phyloP scores from a whole-genome alignment of 31 red algal genomes.

The Endocladia muricata region DNA sequence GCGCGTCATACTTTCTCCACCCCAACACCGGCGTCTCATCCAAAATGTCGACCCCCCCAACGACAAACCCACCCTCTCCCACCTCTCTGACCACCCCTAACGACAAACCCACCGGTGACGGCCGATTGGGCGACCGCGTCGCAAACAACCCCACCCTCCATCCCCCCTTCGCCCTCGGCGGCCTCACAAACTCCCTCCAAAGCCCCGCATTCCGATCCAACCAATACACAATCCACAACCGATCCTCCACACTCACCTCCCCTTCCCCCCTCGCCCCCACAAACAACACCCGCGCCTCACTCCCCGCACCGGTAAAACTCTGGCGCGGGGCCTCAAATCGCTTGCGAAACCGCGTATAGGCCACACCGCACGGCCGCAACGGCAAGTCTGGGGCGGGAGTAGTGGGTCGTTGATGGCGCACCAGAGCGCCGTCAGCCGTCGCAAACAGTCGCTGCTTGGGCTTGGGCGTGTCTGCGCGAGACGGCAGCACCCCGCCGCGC shows the following conservation, averaged over 20 bases:
- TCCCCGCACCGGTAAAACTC: slow-evolving; percentile 46
- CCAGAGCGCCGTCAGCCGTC: slow-evolving; percentile 1
- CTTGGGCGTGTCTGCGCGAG: neutral
- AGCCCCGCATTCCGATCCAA: slow-evolving; percentile 61
- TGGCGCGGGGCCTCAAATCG: slow-evolving; percentile 82
- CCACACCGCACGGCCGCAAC: slow-evolving; percentile 26
- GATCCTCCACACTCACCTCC: slow-evolving; percentile 6
- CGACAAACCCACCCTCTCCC: slow-evolving; percentile 16
- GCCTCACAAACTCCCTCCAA: slow-evolving; percentile 68
- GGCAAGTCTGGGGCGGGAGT: neutral
- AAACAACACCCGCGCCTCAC: neutral
- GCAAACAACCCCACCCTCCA: slow-evolving; percentile 72
- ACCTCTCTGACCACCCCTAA: slow-evolving; percentile 41
- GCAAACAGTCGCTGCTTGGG: slow-evolving; percentile 42
- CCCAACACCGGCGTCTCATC: slow-evolving; percentile 73
- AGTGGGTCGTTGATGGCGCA: neutral
- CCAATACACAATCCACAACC: slow-evolving; percentile 64
- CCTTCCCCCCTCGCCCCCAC: neutral
- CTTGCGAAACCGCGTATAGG: slow-evolving; percentile 68
- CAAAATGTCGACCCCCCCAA: slow-evolving; percentile 67
- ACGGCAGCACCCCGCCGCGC: slow-evolving; percentile 16
- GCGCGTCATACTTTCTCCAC: slow-evolving; percentile 30
- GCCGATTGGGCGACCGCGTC: slow-evolving; percentile 62
- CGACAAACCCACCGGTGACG: slow-evolving; percentile 58
- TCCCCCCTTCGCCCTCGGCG: slow-evolving; percentile 59